Conservation (phyloP, 2,329 filamentous ascomycete genomes). For the Ilyonectria robusta region DNA sequence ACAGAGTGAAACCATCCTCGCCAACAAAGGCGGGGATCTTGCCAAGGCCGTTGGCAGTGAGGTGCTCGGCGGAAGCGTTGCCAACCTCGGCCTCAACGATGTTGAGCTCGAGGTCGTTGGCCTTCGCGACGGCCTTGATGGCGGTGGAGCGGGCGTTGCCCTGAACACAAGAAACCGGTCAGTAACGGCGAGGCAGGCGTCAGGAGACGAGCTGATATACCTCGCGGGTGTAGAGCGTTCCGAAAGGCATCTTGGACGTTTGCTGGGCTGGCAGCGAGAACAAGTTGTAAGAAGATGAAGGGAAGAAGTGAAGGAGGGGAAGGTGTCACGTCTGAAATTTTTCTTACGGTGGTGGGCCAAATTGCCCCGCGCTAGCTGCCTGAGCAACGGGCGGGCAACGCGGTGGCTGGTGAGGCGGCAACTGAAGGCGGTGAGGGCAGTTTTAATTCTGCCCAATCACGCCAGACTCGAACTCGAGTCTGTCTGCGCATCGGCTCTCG, state of each 20-base stretch:
- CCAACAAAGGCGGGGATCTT: constrained; percentile 96
- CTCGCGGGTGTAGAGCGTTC: constrained; percentile 92
- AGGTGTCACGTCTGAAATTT: constrained; percentile 52
- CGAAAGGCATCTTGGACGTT: constrained; percentile 87
- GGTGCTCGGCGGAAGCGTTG: constrained; percentile 81
- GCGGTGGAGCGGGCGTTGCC: constrained; percentile 90
- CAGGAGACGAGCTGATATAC: constrained; percentile 64
- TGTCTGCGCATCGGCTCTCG: background rate
- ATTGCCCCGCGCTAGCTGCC: constrained; percentile 53
- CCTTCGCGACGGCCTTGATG: constrained; percentile 95
- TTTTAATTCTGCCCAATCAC: background rate
- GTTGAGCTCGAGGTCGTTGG: constrained; percentile 94
- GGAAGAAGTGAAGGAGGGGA: constrained; percentile 38
- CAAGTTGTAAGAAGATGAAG: constrained; percentile 46
- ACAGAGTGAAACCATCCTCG: constrained; percentile 89
- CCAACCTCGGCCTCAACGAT: constrained; percentile 79
- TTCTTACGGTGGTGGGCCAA: constrained; percentile 45
- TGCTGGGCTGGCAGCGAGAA: constrained; percentile 46
- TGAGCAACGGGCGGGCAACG: constrained; percentile 40
- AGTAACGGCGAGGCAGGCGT: constrained; percentile 51
- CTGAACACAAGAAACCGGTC: constrained; percentile 63
- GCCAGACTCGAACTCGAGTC: constrained; percentile 1
- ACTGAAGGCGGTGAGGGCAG: constrained; percentile 22
- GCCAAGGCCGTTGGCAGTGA: constrained; percentile 87
- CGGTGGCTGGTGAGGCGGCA: constrained; percentile 41